These are phyloP conservation scores for Geotrichum reessii DNA, from an alignment of 1,139 yeast species.

Conservation along the genomic window DNA sequence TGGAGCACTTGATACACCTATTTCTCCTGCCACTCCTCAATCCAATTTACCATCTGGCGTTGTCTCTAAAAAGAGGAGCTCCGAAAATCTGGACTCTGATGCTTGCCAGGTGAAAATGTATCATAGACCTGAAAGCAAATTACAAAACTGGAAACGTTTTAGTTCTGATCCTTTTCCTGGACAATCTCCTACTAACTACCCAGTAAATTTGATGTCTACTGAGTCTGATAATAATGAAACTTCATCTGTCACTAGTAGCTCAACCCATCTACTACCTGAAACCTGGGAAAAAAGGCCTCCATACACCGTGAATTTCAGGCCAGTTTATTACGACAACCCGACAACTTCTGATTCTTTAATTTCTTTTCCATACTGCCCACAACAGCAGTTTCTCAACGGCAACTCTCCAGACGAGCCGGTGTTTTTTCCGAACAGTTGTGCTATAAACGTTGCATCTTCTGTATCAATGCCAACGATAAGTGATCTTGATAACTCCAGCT, in stretches of 20 bases:
- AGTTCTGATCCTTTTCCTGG: neutral
- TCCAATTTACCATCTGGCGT: neutral
- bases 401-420: neutral
- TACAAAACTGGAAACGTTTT: neutral
- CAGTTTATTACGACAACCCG: neutral
- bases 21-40: neutral
- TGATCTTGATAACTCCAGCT: slow-evolving; percentile 2
- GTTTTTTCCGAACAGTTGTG: neutral
- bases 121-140: neutral
- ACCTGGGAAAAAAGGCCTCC: neutral
- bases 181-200: neutral
- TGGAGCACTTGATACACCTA: neutral
- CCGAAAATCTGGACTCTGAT: neutral
- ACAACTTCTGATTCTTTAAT: neutral
- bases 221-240: neutral
- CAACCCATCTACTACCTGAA: neutral
- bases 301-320: neutral
- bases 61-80: neutral
- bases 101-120: neutral
- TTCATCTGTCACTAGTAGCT: neutral
- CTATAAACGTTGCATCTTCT: neutral
- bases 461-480: neutral
- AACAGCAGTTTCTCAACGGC: neutral
- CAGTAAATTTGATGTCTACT: neutral
- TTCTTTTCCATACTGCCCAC: neutral